A percentile compares a stretch with the other conserved stretches of the same genome.
phyloP scores from a whole-genome alignment of 2,329 filamentous ascomycete genomes.

The Thielaviopsis populi region DNA sequence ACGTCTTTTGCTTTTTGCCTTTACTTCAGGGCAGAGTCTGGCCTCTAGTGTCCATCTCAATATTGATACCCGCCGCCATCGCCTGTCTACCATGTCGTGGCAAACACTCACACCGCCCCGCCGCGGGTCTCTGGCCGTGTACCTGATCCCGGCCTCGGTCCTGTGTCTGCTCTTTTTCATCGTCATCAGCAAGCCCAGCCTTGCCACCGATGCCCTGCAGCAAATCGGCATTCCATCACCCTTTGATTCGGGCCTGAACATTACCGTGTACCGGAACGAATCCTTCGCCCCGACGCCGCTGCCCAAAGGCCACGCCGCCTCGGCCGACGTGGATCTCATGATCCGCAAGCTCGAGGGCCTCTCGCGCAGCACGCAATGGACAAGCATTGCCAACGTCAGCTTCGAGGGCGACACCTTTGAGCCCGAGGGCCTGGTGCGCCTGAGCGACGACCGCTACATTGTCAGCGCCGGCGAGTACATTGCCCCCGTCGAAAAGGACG shows the following conservation, averaged over 20 bases:
- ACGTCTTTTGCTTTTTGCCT: no score
- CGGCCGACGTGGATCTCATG: constrained; percentile 25
- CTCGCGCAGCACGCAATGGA: constrained; percentile 29
- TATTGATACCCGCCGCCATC: neutral
- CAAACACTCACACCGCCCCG: constrained; percentile 12
- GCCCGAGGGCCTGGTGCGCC: constrained; percentile 33
- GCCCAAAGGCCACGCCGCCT: constrained; percentile 23
- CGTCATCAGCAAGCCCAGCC: constrained; percentile 7
- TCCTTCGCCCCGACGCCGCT: constrained; percentile 25
- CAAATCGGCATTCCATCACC: constrained; percentile 7
- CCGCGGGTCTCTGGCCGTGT: constrained; percentile 6
- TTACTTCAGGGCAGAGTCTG: no score
- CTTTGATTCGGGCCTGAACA: constrained; percentile 21
- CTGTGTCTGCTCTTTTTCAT: constrained; percentile 11
- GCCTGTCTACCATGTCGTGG: constrained; percentile 10
- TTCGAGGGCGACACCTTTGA: constrained; percentile 34
- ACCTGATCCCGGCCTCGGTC: constrained; percentile 9
- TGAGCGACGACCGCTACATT: constrained; percentile 30
- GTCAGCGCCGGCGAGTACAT: constrained; percentile 32
- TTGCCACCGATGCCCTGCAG: constrained; percentile 3
- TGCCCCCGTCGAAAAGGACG: constrained; percentile 25
- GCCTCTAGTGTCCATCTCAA: neutral
- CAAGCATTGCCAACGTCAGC: constrained; percentile 27
- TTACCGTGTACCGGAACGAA: constrained; percentile 23
- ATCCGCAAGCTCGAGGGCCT: constrained; percentile 26